Evolutionary conservation across 805 yeast genomes (phyloP).

Genomic region (Isabelozyma gotoi): DNA sequence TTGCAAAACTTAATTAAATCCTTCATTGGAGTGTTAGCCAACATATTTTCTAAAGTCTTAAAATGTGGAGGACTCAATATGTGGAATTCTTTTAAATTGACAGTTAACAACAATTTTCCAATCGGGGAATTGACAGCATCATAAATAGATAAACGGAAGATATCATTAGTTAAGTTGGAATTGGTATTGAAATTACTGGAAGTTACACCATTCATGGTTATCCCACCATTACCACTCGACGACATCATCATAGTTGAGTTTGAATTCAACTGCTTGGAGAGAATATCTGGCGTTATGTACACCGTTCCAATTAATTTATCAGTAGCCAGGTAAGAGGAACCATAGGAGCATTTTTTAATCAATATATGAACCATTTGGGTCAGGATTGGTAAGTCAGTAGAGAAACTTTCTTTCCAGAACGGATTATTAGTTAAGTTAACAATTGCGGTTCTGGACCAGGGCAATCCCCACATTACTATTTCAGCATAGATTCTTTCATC

Average conservation of each 20-base stretch:
- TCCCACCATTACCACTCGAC: slow-evolving; percentile 17
- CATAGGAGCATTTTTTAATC: slow-evolving; percentile 35
- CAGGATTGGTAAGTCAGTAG: slow-evolving; percentile 56
- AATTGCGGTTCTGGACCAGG: slow-evolving; percentile 77
- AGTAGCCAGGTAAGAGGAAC: slow-evolving; percentile 18
- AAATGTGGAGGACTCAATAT: slow-evolving; percentile 63
- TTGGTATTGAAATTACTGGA: neutral
- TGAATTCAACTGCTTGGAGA: slow-evolving; percentile 30
- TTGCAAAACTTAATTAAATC: slow-evolving; percentile 52
- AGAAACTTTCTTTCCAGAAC: slow-evolving; percentile 82
- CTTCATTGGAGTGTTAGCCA: slow-evolving; percentile 51
- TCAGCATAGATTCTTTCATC: slow-evolving; percentile 58
- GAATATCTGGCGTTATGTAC: slow-evolving; percentile 52
- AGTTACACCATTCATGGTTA: slow-evolving; percentile 17
- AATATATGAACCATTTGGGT: slow-evolving; percentile 52
- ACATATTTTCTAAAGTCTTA: slow-evolving; percentile 59
- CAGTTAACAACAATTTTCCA: slow-evolving; percentile 58
- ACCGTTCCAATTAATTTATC: slow-evolving; percentile 55
- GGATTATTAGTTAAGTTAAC: slow-evolving; percentile 53
- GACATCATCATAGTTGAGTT: slow-evolving; percentile 34
- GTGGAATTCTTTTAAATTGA: slow-evolving; percentile 51
- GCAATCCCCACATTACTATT: slow-evolving; percentile 65
- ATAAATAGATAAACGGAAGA: slow-evolving; percentile 46
- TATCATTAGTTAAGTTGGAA: slow-evolving; percentile 23
- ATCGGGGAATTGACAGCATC: slow-evolving; percentile 43